Base-by-base conservation (phyloP, 441 rosid genomes). In the Gossypium lobatum region DNA sequence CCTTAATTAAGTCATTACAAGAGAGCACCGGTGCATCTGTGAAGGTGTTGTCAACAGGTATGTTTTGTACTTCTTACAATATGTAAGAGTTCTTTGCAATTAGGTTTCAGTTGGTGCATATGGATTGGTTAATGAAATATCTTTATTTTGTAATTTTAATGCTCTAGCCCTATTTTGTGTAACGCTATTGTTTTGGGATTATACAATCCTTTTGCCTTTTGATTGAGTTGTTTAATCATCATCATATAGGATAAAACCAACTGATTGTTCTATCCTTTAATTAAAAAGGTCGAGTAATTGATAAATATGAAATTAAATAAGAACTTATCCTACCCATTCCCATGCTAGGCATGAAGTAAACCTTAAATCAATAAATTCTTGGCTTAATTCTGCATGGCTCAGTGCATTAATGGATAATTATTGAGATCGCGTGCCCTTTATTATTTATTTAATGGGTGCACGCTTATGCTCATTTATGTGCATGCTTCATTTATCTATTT, bases 21-120 rank as follows among this genome's bases (percentile, higher is more conserved):
- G 92, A 93, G 81, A 84, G 73, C 70, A 83, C 91, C 65, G 89
- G 95, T 73, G 95, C 97, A 48, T 79, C 84, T 23, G 91, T 93
- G 58, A 87, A 93, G 31, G 87, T 93, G 53, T 82, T 93, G 58
- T 78, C 93, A 28, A 88, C 83, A 89, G 97, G 97, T 89, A 80
- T 73, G 77, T 16, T 75, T 71, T 13, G 13, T 69, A 45, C 53
- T 6, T 71, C 50, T 31, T 23, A 71, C 57, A 46, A 25, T 58
- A 34, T 53, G 7, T 46, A 25, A 45, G 69, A 64, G 25, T 18
- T 64, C 18, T 60, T 26, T 64, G 50, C 52, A 39, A 10, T 64
- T 17, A 18, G n/a, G 28, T 64, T 64, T 10, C 16, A 64, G 18
- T 39, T 61, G 16, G 9, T 64, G 52, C 69, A 64, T 9, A 64